Evolutionary conservation across 1,139 yeast genomes (phyloP), one percentile per base, ranked within the genome.

Genomic region (Saccharomyces hybrid): DNA sequence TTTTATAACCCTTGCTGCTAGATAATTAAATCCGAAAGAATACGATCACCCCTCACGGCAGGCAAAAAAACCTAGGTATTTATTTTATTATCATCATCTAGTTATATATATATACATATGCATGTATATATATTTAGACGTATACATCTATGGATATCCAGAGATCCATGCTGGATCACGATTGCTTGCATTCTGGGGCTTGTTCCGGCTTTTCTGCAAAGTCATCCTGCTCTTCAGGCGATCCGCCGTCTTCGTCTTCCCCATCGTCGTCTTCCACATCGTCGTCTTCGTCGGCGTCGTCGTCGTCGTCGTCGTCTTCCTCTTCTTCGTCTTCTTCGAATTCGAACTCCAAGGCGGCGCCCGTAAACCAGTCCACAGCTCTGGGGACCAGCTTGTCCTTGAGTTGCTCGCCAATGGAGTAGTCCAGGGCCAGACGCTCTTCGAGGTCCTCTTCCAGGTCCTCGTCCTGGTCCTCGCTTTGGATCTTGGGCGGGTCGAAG

Each of bases 351-450:
- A 91, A 81, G n/a, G 99, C 99, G 63, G 87, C 90, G 52, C 99
- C 98, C 16, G 98, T 91, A 72, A 89, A 93, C 98, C 98, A 93
- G 73, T 91, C 97, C 65, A 93, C 82, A 54, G 98, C 98, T 67
- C 97, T 83, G 61, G 98, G 97, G 62, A 93, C 86, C 70, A 93
- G 81, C 72, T 95, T 86, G 72, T 95, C 98, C 77, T 95, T 93
- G 71, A 93, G 84, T 68, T 90, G 95, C 74, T 93, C 99, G 59
- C 99, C 99, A 62, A 91, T 78, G 69, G 91, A 95, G 75, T 93
- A 95, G 74, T 93, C 99, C 66, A 88, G 77, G 65, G 91, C 97
- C 65, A 93, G 80, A 69, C 89, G 82, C 55, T 83, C 86, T 70
- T 91, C 97, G 64, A 89, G 77, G 59, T 86, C 93, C 52, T 80